Evolutionary conservation across 2,329 filamentous ascomycete species (phyloP), one percentile per base, ranked within the genome.

Genomic region (Penicillium capsulatum): DNA sequence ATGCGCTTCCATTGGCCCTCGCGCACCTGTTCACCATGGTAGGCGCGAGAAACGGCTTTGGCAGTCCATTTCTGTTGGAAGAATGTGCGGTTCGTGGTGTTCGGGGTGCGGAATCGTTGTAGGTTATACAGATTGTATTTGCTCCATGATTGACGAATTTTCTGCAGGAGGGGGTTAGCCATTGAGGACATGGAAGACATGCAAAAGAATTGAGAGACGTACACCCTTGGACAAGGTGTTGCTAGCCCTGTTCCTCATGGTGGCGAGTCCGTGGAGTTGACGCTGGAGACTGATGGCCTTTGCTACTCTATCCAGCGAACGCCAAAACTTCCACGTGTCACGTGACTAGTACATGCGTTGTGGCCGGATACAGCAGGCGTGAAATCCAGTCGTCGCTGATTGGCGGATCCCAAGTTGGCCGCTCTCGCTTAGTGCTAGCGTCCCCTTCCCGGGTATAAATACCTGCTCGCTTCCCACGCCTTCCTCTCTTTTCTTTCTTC

Each of bases 41-140:
- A 98, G 48, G 77, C 82, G 53, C 92, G 83, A 29, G 87, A 80
- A 50, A 82, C 66, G 15, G 89, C 81, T 69, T 98, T 98, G 58
- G 91, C 86, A 1, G 70, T 68, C 91, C 91, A 98, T 83, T 98
- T 98, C 70, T 97, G 91, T 75, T 97, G 91, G 77, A 94, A 98
- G 71, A 92, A 94, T 31, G 90, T 96, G 47, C 70, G 59, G 20
- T 60, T 57, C 46, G 54, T 59, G 42, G 70, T 66, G 11, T 55
- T 60, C 13, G 75, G 77, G 2, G 65, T 58, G 30, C 57, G 67
- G 22, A 78, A 59, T 52, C 77, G 76, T 35, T 73, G 70, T 51
- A 98, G 71, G 70, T 96, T 96, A 79, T 86, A 98, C 49, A 98
- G 76, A 63, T 94, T 95, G 75, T 88, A 89, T 72, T 95, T 94